These are phyloP conservation scores for Paecilomyces fulvus DNA, from an alignment of 2,329 filamentous ascomycete species.

Conservation along the genomic window DNA sequence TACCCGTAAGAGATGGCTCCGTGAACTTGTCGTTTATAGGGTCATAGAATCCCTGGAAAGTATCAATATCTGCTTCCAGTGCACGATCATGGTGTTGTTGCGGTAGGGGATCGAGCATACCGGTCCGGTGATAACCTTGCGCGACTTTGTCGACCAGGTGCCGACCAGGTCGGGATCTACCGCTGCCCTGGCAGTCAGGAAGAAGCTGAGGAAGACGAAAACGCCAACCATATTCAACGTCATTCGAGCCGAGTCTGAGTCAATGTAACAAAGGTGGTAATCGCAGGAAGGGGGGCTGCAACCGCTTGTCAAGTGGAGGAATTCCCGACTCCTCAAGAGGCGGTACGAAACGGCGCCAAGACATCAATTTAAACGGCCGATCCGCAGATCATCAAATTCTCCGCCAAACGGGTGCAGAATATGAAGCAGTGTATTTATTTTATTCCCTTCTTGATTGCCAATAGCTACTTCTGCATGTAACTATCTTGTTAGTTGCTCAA, in stretches of 20 bases:
- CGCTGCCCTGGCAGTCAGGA: conserved; percentile 33
- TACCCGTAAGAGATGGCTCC: conserved; percentile 58
- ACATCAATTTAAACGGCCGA: background rate
- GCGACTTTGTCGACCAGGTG: conserved; percentile 65
- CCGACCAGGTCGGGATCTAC: conserved; percentile 49
- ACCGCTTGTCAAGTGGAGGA: background rate
- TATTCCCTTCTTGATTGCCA: background rate
- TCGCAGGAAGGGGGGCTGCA: background rate
- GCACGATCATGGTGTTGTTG: background rate
- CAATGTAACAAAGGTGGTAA: conserved; percentile 2
- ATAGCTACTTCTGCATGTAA: background rate
- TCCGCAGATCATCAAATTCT: background rate
- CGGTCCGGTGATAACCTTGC: conserved; percentile 59
- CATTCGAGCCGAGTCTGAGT: conserved; percentile 3
- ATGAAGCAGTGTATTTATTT: background rate
- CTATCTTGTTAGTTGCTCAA: background rate
- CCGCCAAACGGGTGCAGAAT: background rate
- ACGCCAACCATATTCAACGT: conserved; percentile 18
- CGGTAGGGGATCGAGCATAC: conserved; percentile 38
- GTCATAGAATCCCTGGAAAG: conserved; percentile 57
- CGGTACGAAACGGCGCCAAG: background rate
- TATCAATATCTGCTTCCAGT: conserved; percentile 2
- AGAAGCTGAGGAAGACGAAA: conserved; percentile 25
- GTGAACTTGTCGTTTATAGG: conserved; percentile 56
- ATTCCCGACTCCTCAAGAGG: background rate